A percentile compares a stretch with the other conserved stretches of the same genome.
Evolutionary conservation across 345 rosid species (phyloP).

Genomic region (Linum trigynum): DNA sequence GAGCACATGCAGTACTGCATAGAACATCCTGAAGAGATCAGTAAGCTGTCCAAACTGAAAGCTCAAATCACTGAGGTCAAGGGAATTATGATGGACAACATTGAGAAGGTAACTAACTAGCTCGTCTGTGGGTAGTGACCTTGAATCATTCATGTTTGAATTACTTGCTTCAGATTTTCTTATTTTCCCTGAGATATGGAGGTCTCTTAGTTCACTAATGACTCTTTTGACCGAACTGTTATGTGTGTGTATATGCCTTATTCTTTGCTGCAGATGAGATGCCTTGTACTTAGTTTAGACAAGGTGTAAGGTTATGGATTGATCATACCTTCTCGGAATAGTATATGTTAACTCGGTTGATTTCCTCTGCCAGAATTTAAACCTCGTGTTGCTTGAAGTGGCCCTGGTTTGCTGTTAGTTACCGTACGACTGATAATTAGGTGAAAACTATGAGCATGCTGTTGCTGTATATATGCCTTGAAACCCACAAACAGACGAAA

Average conservation of each 20-base stretch:
- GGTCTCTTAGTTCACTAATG: background rate
- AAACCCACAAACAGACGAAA: background rate
- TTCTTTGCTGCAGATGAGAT: no score
- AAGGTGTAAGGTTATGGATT: no score
- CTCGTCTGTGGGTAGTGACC: background rate
- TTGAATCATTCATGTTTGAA: background rate
- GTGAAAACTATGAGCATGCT: background rate
- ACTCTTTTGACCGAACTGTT: no score
- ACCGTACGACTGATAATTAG: background rate
- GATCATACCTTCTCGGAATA: no score
- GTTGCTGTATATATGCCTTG: background rate
- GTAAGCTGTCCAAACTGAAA: constrained; percentile 77
- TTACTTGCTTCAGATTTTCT: background rate
- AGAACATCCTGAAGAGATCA: constrained; percentile 91
- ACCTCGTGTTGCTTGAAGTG: background rate
- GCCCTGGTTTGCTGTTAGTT: background rate
- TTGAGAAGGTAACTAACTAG: constrained; percentile 63
- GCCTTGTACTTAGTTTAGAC: no score
- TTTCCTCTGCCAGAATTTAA: background rate
- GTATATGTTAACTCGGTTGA: no score
- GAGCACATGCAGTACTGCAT: constrained; percentile 97
- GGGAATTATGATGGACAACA: constrained; percentile 97
- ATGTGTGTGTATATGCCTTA: background rate
- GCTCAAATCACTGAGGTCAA: constrained; percentile 87
- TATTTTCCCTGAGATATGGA: background rate